These are phyloP conservation scores for Mercurialis annua DNA, from an alignment of 345 rosid species.

Conservation along the genomic window DNA sequence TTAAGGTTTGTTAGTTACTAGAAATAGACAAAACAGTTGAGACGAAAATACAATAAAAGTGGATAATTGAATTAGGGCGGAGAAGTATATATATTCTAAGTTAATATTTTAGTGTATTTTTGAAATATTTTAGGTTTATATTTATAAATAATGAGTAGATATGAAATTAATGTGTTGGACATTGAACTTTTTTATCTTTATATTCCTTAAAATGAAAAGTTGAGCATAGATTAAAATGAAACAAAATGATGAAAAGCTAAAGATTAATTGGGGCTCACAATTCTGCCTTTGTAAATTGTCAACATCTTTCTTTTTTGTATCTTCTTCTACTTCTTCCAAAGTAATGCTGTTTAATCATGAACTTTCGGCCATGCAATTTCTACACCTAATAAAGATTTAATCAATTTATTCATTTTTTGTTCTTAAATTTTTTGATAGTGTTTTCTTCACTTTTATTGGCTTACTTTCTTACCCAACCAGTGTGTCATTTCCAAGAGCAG, in stretches of 20 bases:
- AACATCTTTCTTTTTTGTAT: not conserved
- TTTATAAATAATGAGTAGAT: not conserved
- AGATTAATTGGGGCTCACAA: not conserved
- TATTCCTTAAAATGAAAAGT: not conserved
- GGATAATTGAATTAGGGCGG: no score
- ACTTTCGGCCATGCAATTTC: constrained; percentile 11
- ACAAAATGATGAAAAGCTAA: not conserved
- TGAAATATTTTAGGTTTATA: no score
- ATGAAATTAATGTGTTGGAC: no score
- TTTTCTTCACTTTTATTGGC: not conserved
- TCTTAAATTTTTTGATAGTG: not conserved
- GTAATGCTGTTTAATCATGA: constrained; percentile 7
- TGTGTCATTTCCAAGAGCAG: not conserved
- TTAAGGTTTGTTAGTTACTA: no score
- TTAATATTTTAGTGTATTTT: no score
- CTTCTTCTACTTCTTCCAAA: not conserved
- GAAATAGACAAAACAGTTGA: no score
- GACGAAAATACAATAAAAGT: no score
- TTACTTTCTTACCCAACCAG: not conserved
- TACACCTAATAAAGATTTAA: not conserved
- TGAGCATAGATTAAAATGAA: not conserved
- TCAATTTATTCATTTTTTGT: not conserved
- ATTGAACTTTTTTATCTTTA: no score
- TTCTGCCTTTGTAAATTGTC: constrained; percentile 9
- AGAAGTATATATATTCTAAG: no score